Evolutionary conservation across 2,329 filamentous ascomycete species (phyloP), one percentile per base, ranked within the genome.

Genomic region (Colletotrichum acutatum): DNA sequence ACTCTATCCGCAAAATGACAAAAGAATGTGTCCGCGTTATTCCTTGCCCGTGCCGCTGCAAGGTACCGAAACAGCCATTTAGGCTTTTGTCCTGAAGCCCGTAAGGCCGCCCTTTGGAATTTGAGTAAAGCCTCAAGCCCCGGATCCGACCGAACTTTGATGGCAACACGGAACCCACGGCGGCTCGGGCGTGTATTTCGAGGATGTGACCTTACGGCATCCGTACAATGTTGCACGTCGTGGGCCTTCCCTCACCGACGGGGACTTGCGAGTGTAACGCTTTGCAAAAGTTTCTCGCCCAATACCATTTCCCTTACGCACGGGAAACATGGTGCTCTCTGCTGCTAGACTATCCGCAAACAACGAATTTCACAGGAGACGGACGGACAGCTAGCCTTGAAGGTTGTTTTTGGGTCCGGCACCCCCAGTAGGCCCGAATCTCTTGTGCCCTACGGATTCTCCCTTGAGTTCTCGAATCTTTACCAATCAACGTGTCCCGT

Each of bases 21-120:
- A 24, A n/a, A 26, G 22, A 14, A 19, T 19, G 58, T 46, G 46
- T 61, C 58, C 58, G 34, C 58, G 12, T 6, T 11, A 7, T 26
- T 46, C 63, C 54, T 37, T 61, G 54, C 37, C 37, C 26, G 32
- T 54, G 46, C 58, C 58, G 64, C 64, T 52, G 64, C 16, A 58
- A 66, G 64, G 64, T 49, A 58, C 64, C 63, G 32, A 58, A 66
- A 46, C 22, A 19, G 0, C 37, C 5, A 16, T 42, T 49, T 49
- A 49, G 42, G 42, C 42, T 49, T 49, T n/a, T 8, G 8, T 9
- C 42, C 16, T 42, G 37, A 42, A n/a, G 42, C 42, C 42, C 42
- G 16, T 49, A 42, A 42, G 37, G 37, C 37, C 37, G 37, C 37
- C 37, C 37, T 42, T 16, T 16, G 16, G 37, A 42, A 42, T 42